Conservation (phyloP, 108 stramenopile genomes). For the Nannochloropsis salina region DNA sequence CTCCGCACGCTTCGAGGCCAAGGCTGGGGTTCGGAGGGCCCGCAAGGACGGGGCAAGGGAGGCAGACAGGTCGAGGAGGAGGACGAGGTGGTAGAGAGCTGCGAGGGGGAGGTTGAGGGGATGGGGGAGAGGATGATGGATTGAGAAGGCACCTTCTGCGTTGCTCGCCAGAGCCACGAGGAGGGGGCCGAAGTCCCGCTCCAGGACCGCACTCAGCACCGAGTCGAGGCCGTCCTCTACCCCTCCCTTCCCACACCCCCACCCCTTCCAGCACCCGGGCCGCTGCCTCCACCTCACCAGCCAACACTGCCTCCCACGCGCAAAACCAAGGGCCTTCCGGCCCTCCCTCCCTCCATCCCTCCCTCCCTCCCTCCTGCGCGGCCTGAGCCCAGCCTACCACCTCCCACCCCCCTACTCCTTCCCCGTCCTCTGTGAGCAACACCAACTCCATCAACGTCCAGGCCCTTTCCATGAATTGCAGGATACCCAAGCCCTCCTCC, state of each 20-base stretch:
- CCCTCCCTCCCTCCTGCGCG: not conserved
- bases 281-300: not conserved
- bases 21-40: not conserved
- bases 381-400: not conserved
- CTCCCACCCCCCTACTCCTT: not conserved
- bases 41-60: not conserved
- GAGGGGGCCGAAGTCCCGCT: not conserved
- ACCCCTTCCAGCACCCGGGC: not conserved
- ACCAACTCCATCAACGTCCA: not conserved
- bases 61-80: not conserved
- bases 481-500: not conserved
- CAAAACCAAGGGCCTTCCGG: not conserved
- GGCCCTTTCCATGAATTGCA: not conserved
- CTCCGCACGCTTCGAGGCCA: not conserved
- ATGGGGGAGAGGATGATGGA: not conserved
- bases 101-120: not conserved
- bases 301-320: not conserved
- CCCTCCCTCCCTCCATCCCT: not conserved
- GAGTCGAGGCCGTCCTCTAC: not conserved
- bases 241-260: not conserved
- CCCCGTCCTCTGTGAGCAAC: not conserved
- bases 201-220: not conserved
- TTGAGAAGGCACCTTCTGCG: not conserved
- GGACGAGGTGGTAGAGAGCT: slow-evolving; percentile 3
- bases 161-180: not conserved